A percentile compares a stretch with the other conserved stretches of the same genome.
Evolutionary conservation across 2,329 filamentous ascomycete genomes (phyloP).

Genomic region (Lasiodiplodia gonubiensis): DNA sequence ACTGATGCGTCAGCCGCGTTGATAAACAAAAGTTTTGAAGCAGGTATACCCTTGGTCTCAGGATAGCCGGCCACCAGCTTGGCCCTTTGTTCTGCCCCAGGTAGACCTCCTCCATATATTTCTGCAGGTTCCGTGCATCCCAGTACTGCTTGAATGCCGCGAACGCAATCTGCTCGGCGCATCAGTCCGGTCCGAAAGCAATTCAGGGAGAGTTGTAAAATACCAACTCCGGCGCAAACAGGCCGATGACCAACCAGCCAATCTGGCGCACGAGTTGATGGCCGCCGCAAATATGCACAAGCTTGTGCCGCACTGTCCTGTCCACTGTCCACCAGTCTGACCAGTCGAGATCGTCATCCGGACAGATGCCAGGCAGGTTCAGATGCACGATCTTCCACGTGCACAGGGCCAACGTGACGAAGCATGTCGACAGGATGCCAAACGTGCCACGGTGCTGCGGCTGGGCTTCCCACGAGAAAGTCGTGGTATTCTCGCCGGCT

Average conservation of each 20-base stretch:
- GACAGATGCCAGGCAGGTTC: slow-evolving; percentile 27
- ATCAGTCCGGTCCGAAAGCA: neutral
- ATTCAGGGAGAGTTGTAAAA: neutral
- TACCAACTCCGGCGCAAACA: slow-evolving; percentile 29
- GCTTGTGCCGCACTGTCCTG: slow-evolving; percentile 4
- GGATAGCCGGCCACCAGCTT: slow-evolving; percentile 1
- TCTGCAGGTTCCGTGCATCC: neutral
- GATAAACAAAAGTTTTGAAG: neutral
- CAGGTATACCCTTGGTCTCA: slow-evolving; percentile 1
- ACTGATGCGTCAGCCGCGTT: neutral
- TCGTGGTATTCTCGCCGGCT: slow-evolving; percentile 2
- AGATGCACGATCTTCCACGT: slow-evolving; percentile 31
- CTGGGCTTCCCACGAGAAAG: slow-evolving; percentile 29
- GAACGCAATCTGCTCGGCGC: neutral
- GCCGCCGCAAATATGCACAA: neutral
- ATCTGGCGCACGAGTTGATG: slow-evolving; percentile 28
- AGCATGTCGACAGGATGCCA: slow-evolving; percentile 30
- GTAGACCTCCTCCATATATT: slow-evolving; percentile 2
- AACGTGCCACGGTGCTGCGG: slow-evolving; percentile 30
- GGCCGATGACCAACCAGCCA: slow-evolving; percentile 23
- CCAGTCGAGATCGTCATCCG: slow-evolving; percentile 3
- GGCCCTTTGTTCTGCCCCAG: neutral
- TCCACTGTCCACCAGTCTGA: slow-evolving; percentile 4
- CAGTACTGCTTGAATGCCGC: slow-evolving; percentile 25
- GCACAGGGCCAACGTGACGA: slow-evolving; percentile 31